Evolutionary conservation across 2,329 filamentous ascomycete genomes (phyloP).

Genomic region (Trichophyton rubrum): DNA sequence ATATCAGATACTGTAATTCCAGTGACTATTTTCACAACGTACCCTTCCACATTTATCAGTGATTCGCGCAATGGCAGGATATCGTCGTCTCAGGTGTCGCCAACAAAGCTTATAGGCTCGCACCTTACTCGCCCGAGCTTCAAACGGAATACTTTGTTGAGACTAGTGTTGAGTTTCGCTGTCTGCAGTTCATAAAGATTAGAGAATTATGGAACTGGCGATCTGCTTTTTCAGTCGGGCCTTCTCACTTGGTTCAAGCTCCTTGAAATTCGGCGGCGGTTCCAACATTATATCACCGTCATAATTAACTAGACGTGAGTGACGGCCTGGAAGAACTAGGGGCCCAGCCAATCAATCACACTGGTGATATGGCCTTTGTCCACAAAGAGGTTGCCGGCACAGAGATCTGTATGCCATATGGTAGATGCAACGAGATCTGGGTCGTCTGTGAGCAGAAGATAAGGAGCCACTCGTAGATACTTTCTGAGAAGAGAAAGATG

Average conservation of each 20-base stretch:
- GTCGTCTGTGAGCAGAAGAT: conserved; percentile 3
- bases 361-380: conserved; percentile 6
- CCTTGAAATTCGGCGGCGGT: conserved; percentile 7
- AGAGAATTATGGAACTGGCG: conserved; percentile 9
- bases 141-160: conserved; percentile 5
- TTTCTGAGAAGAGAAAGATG: conserved; percentile 8
- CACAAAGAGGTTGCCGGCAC: conserved; percentile 8
- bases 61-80: conserved; percentile 10
- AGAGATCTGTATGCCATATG: conserved; percentile 9
- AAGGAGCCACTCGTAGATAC: conserved; percentile 1
- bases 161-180: conserved; percentile 16
- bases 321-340: conserved; percentile 7
- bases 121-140: conserved; percentile 13
- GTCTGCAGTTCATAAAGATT: conserved; percentile 17
- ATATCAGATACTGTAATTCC: background rate
- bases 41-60: conserved; percentile 5
- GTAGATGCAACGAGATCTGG: background rate
- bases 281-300: conserved; percentile 5
- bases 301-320: conserved; percentile 11
- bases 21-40: background rate
- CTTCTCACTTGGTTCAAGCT: conserved; percentile 5
- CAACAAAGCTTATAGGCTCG: conserved; percentile 18
- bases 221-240: conserved; percentile 6
- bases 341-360: conserved; percentile 12
- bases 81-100: conserved; percentile 20